phyloP scores from a whole-genome alignment of 495 filamentous ascomycete species.

The Hamigera avellanea region DNA sequence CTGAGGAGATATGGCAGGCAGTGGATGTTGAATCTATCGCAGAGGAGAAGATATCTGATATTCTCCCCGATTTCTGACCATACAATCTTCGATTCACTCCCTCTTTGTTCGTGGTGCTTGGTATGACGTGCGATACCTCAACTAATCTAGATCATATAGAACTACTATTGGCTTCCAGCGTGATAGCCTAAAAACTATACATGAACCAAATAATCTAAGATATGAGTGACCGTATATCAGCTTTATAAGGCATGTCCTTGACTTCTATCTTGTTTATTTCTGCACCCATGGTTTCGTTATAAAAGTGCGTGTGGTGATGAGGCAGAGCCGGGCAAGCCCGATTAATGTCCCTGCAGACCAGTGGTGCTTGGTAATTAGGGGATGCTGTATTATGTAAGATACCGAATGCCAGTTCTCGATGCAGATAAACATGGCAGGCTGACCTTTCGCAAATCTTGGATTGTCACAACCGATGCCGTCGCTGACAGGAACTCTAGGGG shows the following conservation, averaged over 20 bases:
- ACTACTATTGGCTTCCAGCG: no score
- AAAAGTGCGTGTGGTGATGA: background rate
- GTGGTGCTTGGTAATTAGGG: background rate
- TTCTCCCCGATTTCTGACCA: no score
- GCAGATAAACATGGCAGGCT: no score
- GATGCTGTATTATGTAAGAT: slow-evolving; percentile 2
- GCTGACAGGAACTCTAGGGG: slow-evolving; percentile 13
- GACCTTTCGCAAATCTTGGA: slow-evolving; percentile 14
- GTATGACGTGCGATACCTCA: no score
- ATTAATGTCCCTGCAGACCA: background rate
- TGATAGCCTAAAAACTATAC: no score
- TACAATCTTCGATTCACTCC: no score
- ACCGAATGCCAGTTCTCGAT: no score
- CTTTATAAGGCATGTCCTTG: no score
- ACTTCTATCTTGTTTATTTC: background rate
- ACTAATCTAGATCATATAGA: no score
- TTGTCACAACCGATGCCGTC: slow-evolving; percentile 11
- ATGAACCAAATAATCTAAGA: no score
- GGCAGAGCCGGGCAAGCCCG: background rate
- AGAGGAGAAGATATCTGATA: slow-evolving; percentile 1
- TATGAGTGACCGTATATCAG: no score
- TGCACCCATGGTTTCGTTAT: background rate
- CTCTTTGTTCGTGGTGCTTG: no score
- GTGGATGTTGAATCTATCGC: background rate
- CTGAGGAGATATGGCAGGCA: background rate